Base-by-base conservation (phyloP, 768 basidiomycete species). In the Phaeolepiota aurea region DNA sequence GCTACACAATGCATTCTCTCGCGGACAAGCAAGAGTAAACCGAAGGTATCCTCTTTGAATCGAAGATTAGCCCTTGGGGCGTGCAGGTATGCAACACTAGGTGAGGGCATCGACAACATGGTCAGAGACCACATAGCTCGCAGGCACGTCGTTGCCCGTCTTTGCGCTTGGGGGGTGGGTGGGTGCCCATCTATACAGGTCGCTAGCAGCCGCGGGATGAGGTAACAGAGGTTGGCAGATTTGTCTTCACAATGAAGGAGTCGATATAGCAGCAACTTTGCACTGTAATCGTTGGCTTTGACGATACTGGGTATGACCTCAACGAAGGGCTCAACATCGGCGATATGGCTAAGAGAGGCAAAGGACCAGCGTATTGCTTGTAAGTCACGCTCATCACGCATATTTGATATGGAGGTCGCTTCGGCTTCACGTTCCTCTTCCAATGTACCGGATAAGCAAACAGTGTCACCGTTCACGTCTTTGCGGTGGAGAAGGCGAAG, bases 41-140 rank as follows among this genome's bases (percentile, higher is more conserved):
- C 49, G 19, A 68, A 47, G 0, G 61, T 62, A 31, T 58, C 50
- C 42, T 65, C 63, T 40, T 60, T 61, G 37, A 68, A 68, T 11
- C 52, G 46, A 16, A 62, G 50, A 1, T 48, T 52, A 25, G 44
- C 38, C 4, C 52, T 48, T 9, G 49, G 54, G 10, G 42, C 25
- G n/a, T 7, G n/a, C 25, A 28, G 25, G 25, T 28, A 28, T 28
- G 25, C 25, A 28, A 28, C 25, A 28, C 25, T 7, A 28, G 25
- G 25, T 28, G 50, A 51, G 1, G 62, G 62, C 12, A 64, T 54
- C 11, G 60, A 51, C 54, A 68, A 61, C 64, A 68, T 65, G n/a
- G 56, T 60, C 32, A 68, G 47, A 1, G 66, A 65, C 65, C 65
- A 66, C 10, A 66, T 66, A 3, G 66, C 62, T 16, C 58, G 58